These are phyloP conservation scores for Earliella scabrosa DNA, from an alignment of 1,284 basidiomycete genomes.

Conservation along the genomic window DNA sequence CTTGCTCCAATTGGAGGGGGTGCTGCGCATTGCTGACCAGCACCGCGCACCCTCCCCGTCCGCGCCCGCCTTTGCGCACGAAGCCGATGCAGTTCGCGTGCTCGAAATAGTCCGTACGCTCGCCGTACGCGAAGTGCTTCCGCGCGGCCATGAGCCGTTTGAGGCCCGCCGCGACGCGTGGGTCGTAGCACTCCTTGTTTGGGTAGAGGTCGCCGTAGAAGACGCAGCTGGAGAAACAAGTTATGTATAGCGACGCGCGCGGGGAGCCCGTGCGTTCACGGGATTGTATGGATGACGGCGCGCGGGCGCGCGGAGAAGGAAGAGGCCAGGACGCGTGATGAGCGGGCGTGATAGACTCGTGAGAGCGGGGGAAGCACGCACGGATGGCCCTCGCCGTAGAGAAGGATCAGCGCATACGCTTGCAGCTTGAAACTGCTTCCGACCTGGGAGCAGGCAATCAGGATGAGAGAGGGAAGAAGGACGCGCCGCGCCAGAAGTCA, in stretches of 20 bases:
- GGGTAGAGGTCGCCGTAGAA: constrained; percentile 92
- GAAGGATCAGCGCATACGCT: constrained; percentile 87
- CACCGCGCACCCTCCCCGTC: constrained; percentile 60
- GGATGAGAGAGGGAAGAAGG: no score
- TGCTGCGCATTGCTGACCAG: constrained; percentile 63
- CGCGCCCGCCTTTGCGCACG: constrained; percentile 59
- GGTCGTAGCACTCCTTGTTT: constrained; percentile 66
- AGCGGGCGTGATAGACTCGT: constrained; percentile 7
- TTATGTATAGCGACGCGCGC: background rate
- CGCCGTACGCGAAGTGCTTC: constrained; percentile 67
- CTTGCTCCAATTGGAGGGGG: background rate
- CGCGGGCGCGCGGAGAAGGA: background rate
- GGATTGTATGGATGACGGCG: no score
- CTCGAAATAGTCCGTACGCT: constrained; percentile 59
- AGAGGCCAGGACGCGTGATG: background rate
- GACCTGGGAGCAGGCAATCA: constrained; percentile 66
- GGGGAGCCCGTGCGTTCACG: no score
- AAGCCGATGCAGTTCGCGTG: constrained; percentile 74
- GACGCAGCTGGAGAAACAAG: constrained; percentile 62
- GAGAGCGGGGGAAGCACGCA: constrained; percentile 43
- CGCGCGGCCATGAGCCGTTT: constrained; percentile 59
- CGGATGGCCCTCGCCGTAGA: constrained; percentile 87
- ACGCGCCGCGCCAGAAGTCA: background rate
- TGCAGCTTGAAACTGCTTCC: constrained; percentile 71
- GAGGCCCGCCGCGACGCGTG: constrained; percentile 53